Evolutionary conservation across 306 rosid species (phyloP), one percentile per base, ranked within the genome.

Genomic region (Ammopiptanthus mongolicus): DNA sequence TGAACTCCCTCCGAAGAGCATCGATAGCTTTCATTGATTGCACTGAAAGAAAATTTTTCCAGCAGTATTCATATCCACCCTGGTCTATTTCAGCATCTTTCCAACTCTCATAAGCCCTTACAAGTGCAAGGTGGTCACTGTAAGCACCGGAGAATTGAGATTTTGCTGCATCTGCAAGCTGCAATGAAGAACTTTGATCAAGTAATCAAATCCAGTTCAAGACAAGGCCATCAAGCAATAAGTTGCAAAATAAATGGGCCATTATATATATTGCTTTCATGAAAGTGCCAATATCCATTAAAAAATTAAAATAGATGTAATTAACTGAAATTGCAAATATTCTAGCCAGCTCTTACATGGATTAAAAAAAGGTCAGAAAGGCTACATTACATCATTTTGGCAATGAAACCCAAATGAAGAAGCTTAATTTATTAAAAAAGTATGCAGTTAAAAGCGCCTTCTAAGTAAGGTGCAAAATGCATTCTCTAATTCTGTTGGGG

Each of bases 111-210:
- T 86, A 90, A 53, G 99, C 99, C 66, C 86, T 82, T 69, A 90
- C 85, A 81, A 96, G 91, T 2, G 99, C 96, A 80, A 96, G 90
- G 85, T 96, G 99, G 74, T 96, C 99, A 74, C 98, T 96, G 65
- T 82, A 82, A 64, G 87, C 93, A 72, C 75, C 81, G 9, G 96
- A 89, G 76, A 90, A 96, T 81, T 88, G 93, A 74, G 86, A 81
- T 77, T 92, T 96, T 65, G 99, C 98, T 55, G 98, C 91, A 82
- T 96, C 97, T 71, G 96, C 99, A 87, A 87, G 98, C 99, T 96
- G 75, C 73, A 83, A 52, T 68, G 44, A 75, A 65, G 52, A 83
- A 74, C 31, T 69, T 67, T 48, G 76, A 68, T 76, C 74, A 81
- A 71, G 65, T 63, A 73, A 44, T 80, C 58, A 75, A 69, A 79